Evolutionary conservation across 2,329 filamentous ascomycete species (phyloP), one percentile per base, ranked within the genome.

Genomic region (Cladosporium halotolerans): DNA sequence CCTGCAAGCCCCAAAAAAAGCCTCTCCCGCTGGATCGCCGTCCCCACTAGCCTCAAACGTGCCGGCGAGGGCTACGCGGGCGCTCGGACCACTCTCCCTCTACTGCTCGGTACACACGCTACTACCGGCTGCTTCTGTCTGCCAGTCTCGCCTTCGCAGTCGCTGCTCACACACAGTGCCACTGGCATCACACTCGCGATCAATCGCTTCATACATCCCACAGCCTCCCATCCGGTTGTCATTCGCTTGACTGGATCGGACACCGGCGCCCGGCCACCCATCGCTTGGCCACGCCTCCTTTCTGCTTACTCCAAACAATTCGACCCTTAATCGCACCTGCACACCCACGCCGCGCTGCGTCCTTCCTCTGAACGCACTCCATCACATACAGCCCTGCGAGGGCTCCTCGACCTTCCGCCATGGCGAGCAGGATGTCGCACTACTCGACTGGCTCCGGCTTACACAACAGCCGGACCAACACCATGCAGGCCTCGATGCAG

Each of bases 401-500:
- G 47, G 47, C 39, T 34, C 32, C 33, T 19, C 34, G 49, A 55
- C 54, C 54, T 55, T 54, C 58, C 60, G 82, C 51, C 63, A 82
- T 83, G 78, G 79, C 80, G 57, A 81, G 79, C 60, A 80, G 81
- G 62, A 79, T 79, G 70, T 83, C 81, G 23, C 74, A 79, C 52
- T 83, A 80, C 65, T 85, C 82, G 43, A 80, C 71, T 55, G 69
- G 86, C 59, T 82, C 84, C 44, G 73, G 80, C 56, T n/a, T 46
- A 23, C 77, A 76, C 58, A 71, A 75, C 44, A 76, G 76, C 54
- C 71, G 77, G 18, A 76, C 79, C 33, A 82, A 82, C 52, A 68
- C 66, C 5, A 64, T 66, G 64, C 64, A 66, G 51, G 54, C 58
- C 53, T 28, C 45, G 45, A 42, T 43, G 39, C 83, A 85, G 64